phyloP scores from a whole-genome alignment of 192 early-diverging fungal species.

The Linnemannia zychae region DNA sequence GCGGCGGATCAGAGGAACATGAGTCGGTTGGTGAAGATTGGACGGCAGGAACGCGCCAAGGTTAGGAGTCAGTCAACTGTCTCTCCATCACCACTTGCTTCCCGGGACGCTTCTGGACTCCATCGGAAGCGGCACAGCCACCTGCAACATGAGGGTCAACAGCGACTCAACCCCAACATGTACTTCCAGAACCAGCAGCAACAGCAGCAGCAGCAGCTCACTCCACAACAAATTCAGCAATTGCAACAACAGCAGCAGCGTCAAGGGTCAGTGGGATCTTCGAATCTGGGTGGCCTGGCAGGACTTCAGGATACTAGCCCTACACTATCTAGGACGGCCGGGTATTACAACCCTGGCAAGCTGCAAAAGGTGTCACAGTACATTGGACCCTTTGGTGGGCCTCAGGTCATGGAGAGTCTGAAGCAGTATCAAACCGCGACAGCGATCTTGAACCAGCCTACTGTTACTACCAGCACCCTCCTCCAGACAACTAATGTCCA shows the following conservation, averaged over 20 bases:
- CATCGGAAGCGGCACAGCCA: conserved; percentile 47
- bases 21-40: conserved; percentile 52
- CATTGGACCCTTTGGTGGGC: conserved; percentile 51
- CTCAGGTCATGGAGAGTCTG: conserved; percentile 54
- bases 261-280: conserved; percentile 19
- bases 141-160: conserved; percentile 42
- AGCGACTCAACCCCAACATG: conserved; percentile 20
- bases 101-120: conserved; percentile 10
- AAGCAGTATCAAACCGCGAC: conserved; percentile 51
- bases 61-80: conserved; percentile 29
- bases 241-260: conserved; percentile 27
- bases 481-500: conserved; percentile 16
- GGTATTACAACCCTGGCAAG: conserved; percentile 46
- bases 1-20: conserved; percentile 23
- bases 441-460: conserved; percentile 44
- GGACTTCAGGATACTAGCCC: conserved; percentile 5
- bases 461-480: neutral
- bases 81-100: conserved; percentile 21
- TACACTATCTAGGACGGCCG: neutral
- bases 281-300: conserved; percentile 1
- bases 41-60: conserved; percentile 49
- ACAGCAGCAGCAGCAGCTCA: neutral
- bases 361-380: conserved; percentile 55
- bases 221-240: conserved; percentile 9
- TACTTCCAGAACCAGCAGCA: conserved; percentile 20